Evolutionary conservation across 768 basidiomycete species (phyloP), one percentile per base, ranked within the genome.

Genomic region (Mycena galopus): DNA sequence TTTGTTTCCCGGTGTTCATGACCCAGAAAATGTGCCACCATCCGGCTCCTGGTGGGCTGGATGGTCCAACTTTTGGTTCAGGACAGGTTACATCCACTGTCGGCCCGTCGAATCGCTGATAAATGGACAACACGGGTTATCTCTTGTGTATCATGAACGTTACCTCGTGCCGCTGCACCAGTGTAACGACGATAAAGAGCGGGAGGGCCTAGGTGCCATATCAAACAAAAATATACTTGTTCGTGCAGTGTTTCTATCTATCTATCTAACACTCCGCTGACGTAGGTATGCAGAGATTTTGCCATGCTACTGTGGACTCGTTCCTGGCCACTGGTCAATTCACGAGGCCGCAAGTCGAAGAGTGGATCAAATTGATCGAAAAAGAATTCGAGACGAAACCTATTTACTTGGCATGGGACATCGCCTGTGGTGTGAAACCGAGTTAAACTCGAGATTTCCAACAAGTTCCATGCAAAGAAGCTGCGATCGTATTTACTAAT

Each of bases 361-460:
- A 42, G 60, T 62, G 60, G 60, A 62, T 62, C 27, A 17, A n/a
- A 27, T 47, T 47, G 44, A 47, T 62, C 9, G 27, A 62, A 62
- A 44, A 4, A 7, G 59, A 60, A 42, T 25, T 60, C 25, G 59
- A 60, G 59, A 39, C 59, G 23, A 39, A 60, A 32, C 37, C 27
- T 14, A 30, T 42, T 42, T 30, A 62, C 29, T 25, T 39, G 39
- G 21, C 37, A 3, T 60, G 59, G 59, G 59, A 62, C 29, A 17
- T 47, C 10, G 59, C 59, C 6, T 60, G 39, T 37, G 60, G 60
- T 9, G 60, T 62, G 39, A 62, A 62, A 23, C 19, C 42, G 29
- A 32, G 29, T 32, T 56, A 7, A 32, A 29, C 2, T n/a, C n/a
- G n/a, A n/a, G n/a, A n/a, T n/a, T n/a, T n/a, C n/a, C n/a, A n/a